Base-by-base conservation (phyloP, 176 grass and related monocot genomes). In the Chrysopogon serrulatus region DNA sequence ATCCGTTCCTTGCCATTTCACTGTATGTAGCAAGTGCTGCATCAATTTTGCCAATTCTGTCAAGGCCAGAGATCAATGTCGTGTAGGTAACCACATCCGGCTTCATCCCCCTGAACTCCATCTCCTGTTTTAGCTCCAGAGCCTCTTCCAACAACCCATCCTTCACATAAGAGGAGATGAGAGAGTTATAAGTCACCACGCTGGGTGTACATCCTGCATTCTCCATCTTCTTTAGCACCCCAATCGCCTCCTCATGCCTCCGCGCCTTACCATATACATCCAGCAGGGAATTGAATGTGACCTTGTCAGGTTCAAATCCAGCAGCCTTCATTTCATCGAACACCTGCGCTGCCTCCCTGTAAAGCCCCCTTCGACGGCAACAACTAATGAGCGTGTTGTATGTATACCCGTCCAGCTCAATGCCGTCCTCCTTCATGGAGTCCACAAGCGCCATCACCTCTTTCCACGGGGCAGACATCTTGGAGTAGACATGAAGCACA, bases 331-430 rank as follows among this genome's bases (percentile, higher is more conserved):
- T 98, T 65, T 98, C 93, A 47, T 71, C 45, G 12, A 98, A 87
- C 67, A 98, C 33, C 47, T 92, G 68, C 0, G 85, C 70, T 1
- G 96, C 93, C 40, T 98, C 93, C 74, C 80, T 84, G 34, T 88
- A 35, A 12, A 98, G 79, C 0, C 76, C 92, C 6, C 90, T 74
- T 33, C 85, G 86, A 9, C 89, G 89, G 83, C 96, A 98, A 85
- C 96, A 98, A 60, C 87, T 90, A 19, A 98, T 95, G 32, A 98
- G 91, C 24, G 95, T 93, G 71, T 98, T 98, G 31, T 95, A 98
- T 2, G 95, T 98, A 35, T 95, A 98, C 87, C 77, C 80, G 72
- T 98, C 96, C 6, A 79, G 89, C 28, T 75, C 88, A 63, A 95
- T 79, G 10, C 62, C 53, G 14, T 88, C 67, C 6, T 67, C 69